Evolutionary conservation across 1,284 basidiomycete genomes (phyloP), one percentile per base, ranked within the genome.

Genomic region (Irpex sp.): DNA sequence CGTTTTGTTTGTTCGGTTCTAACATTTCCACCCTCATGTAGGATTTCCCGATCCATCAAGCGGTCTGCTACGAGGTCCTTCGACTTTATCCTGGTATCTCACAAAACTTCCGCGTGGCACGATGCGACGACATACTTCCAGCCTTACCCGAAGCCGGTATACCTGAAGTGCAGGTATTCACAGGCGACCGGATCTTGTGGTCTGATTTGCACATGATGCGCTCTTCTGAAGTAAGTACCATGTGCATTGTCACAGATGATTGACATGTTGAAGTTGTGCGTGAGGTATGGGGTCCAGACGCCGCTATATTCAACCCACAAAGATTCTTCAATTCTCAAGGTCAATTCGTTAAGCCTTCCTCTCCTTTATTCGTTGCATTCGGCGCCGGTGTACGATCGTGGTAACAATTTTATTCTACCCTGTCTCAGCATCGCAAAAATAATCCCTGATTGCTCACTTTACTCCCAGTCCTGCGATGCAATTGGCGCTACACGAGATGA

Each of bases 31-130:
- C 11, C 60, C 13, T 47, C 48, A 21, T 44, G 9, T 60, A 69
- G 70, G 47, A 36, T 15, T 72, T 67, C 51, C 69, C 56, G 13
- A 60, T 70, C 21, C 70, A 71, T 49, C 65, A 66, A 4, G 72
- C 72, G 7, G 71, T 73, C 4, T 66, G 72, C 60, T 70, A 69
- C 55, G 72, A 73, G 60, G 69, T 68, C 4, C 47, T 73, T 13
- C 65, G 72, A 3, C 62, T 73, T n/a, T 73, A 70, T 70, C 72
- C 72, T 15, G 72, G 70, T 34, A 40, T 72, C 13, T 70, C 72
- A 1, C 72, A 73, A 66, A 73, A 73, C 59, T 68, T 66, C 3
- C 66, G 72, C 2, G 38, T 66, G 5, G 72, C 71, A 1, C 21
- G 67, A 17, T 19, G 40, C 9, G 72, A 73, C 21, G 71, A 72